A percentile compares a stretch with the other conserved stretches of the same genome.
These are phyloP conservation scores for Neoscytalidium dimidiatum DNA, from an alignment of 2,329 filamentous ascomycete genomes.

Conservation along the genomic window DNA sequence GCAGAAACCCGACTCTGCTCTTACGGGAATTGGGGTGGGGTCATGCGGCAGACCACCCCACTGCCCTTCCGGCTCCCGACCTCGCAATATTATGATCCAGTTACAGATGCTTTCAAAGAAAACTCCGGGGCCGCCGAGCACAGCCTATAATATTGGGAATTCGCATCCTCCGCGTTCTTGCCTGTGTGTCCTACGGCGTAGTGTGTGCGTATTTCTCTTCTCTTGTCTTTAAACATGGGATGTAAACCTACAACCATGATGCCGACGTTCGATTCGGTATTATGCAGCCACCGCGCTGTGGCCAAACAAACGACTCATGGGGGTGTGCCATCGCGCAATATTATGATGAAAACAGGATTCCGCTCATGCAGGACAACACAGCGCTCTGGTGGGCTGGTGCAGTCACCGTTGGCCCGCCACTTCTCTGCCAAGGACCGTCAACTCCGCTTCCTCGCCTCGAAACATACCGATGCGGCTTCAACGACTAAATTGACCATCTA, in stretches of 20 bases:
- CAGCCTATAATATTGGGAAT: background rate
- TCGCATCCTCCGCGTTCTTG: background rate
- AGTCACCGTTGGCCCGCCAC: background rate
- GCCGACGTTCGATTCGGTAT: background rate
- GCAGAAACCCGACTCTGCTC: too few relatives aligned
- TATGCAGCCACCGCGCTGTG: background rate
- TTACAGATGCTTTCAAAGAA: too few relatives aligned
- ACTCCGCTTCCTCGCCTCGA: background rate
- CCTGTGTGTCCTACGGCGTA: background rate
- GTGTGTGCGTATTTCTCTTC: background rate
- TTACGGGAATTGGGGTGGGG: too few relatives aligned
- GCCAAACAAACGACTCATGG: background rate
- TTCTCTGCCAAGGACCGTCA: too few relatives aligned
- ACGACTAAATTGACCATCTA: background rate
- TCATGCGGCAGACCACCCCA: too few relatives aligned
- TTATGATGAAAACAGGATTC: background rate
- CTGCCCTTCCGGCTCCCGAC: too few relatives aligned
- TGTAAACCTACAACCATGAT: background rate
- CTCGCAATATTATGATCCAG: too few relatives aligned
- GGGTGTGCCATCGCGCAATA: background rate
- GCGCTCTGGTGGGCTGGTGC: background rate
- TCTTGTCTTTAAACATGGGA: background rate
- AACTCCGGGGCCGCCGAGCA: too few relatives aligned
- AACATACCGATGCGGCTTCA: background rate
- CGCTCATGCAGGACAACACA: background rate